Evolutionary conservation across 805 yeast species (phyloP).

Genomic region (Kluyveromyces aestuarii): DNA sequence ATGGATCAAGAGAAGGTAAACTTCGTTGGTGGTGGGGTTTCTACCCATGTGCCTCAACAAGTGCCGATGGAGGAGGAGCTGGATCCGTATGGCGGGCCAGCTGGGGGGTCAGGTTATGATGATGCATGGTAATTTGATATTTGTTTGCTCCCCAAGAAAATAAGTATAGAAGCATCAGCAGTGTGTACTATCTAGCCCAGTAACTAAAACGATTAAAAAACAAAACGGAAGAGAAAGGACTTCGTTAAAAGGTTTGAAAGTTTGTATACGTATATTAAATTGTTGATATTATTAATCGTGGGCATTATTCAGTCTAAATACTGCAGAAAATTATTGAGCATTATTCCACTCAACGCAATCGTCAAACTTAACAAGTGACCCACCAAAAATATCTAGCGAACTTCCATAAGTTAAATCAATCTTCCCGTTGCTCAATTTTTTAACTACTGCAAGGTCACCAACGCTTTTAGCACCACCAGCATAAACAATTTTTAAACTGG

Average conservation of each 20-base stretch:
- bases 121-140: conserved; percentile 22
- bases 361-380: conserved; percentile 61
- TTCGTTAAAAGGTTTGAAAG: not conserved
- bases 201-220: not conserved
- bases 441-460: conserved; percentile 59
- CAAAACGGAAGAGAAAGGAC: not conserved
- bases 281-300: not conserved
- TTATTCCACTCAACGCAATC: conserved; percentile 73
- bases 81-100: conserved; percentile 26
- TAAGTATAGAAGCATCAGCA: not conserved
- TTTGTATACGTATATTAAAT: not conserved
- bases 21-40: conserved; percentile 32
- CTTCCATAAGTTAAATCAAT: conserved; percentile 93
- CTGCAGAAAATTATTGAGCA: conserved; percentile 10
- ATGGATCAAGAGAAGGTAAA: conserved; percentile 33
- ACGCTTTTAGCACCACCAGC: conserved; percentile 93
- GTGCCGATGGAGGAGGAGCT: conserved; percentile 23
- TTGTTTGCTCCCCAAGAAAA: not conserved
- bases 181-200: not conserved
- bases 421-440: conserved; percentile 60
- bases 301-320: conserved; percentile 2
- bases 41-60: conserved; percentile 31
- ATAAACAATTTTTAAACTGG: conserved; percentile 65
- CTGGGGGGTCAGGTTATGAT: conserved; percentile 27
- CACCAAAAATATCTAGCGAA: conserved; percentile 92